Evolutionary conservation across 2,329 filamentous ascomycete species (phyloP).

Genomic region (Fusarium chaquense): DNA sequence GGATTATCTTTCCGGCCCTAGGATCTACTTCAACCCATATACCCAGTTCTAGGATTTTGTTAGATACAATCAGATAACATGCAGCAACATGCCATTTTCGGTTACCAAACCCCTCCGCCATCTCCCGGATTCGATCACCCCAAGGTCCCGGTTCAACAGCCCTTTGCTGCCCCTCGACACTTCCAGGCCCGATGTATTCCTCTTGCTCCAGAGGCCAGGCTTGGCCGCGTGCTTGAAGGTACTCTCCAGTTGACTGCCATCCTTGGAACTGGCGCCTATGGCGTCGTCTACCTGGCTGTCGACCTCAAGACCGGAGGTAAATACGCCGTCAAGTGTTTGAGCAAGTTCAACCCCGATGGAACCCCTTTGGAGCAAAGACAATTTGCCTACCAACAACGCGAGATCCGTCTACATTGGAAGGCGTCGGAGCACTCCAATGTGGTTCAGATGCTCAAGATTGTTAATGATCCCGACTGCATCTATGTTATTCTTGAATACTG

Average conservation of each 20-base stretch:
- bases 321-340: conserved; percentile 97
- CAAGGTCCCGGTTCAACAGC: conserved; percentile 59
- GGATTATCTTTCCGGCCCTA: conserved; percentile 39
- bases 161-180: conserved; percentile 52
- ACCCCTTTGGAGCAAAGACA: conserved; percentile 84
- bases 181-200: conserved; percentile 65
- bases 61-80: conserved; percentile 60
- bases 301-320: conserved; percentile 83
- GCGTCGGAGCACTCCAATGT: conserved; percentile 93
- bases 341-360: conserved; percentile 83
- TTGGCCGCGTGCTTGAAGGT: conserved; percentile 86
- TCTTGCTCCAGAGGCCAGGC: conserved; percentile 81
- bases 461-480: conserved; percentile 91
- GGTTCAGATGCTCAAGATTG: conserved; percentile 91
- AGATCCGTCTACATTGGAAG: conserved; percentile 91
- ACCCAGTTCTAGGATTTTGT: conserved; percentile 42
- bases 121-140: conserved; percentile 66
- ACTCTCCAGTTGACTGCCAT: conserved; percentile 86
- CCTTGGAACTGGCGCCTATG: conserved; percentile 93
- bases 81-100: conserved; percentile 69
- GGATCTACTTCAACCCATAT: conserved; percentile 35
- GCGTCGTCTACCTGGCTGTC: conserved; percentile 91
- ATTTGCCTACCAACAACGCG: conserved; percentile 88
- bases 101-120: conserved; percentile 69
- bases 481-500: conserved; percentile 98